Conservation (phyloP, 116 monocot species). For the Thalassia testudinum region DNA sequence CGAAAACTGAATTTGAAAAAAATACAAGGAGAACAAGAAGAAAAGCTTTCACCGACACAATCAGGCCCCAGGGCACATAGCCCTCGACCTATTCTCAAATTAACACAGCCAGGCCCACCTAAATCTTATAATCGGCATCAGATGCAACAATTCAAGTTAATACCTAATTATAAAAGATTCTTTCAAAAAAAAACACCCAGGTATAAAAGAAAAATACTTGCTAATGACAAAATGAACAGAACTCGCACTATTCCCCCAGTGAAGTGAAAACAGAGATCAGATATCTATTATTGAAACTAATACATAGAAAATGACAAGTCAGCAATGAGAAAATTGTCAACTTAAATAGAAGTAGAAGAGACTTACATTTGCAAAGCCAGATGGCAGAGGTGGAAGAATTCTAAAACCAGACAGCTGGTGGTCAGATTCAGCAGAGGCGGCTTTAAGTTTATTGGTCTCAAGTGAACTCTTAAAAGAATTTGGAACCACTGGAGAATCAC, state of each 20-base stretch:
- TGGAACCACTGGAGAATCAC: conserved; percentile 7
- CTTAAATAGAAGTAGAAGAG: neutral
- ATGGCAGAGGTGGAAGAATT: conserved; percentile 76
- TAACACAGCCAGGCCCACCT: too few relatives aligned
- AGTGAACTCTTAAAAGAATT: conserved; percentile 18
- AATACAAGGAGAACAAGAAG: too few relatives aligned
- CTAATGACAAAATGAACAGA: neutral
- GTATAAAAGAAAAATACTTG: neutral
- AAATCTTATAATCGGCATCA: too few relatives aligned
- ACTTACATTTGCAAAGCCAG: conserved; percentile 68
- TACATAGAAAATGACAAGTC: neutral
- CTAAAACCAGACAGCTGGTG: conserved; percentile 67
- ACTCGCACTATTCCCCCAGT: neutral
- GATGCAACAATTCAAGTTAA: too few relatives aligned
- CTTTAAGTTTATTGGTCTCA: conserved; percentile 13
- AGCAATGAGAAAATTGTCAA: neutral
- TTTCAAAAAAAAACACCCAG: neutral
- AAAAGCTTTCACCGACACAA: too few relatives aligned
- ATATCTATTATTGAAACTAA: neutral
- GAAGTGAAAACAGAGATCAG: neutral
- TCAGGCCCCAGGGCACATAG: too few relatives aligned
- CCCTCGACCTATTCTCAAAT: too few relatives aligned
- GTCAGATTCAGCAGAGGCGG: conserved; percentile 38
- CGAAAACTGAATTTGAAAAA: too few relatives aligned
- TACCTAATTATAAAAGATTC: neutral